These are phyloP conservation scores for Aspergillus sp. DNA, from an alignment of 2,329 filamentous ascomycete species.

Conservation along the genomic window DNA sequence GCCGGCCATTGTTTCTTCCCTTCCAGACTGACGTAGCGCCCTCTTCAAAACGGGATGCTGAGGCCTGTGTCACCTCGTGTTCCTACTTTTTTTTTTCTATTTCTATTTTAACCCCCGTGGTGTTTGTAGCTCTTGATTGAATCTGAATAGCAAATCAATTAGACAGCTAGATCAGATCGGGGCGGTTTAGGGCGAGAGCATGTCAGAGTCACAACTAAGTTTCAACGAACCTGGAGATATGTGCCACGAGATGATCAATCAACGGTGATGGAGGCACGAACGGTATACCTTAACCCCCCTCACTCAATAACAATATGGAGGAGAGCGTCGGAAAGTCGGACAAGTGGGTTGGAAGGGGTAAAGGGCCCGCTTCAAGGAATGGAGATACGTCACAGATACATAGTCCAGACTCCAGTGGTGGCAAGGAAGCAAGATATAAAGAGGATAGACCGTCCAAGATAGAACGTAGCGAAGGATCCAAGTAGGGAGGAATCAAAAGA, in stretches of 20 bases:
- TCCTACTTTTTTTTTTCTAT: background rate
- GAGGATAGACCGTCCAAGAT: background rate
- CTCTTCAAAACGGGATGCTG: background rate
- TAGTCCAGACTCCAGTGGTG: slow-evolving; percentile 16
- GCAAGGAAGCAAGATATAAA: background rate
- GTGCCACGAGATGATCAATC: slow-evolving; percentile 8
- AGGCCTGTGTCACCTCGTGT: slow-evolving; percentile 13
- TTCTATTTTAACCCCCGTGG: background rate
- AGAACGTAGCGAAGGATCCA: background rate
- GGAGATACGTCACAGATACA: slow-evolving; percentile 28
- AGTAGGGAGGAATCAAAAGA: slow-evolving; percentile 1
- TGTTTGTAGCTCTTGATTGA: background rate
- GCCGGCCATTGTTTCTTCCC: slow-evolving; percentile 29
- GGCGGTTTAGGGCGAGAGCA: background rate
- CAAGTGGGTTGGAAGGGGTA: slow-evolving; percentile 18
- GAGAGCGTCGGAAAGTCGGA: slow-evolving; percentile 3
- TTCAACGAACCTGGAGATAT: slow-evolving; percentile 16
- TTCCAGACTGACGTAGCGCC: slow-evolving; percentile 6
- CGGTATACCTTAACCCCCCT: slow-evolving; percentile 12
- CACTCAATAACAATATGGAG: slow-evolving; percentile 6
- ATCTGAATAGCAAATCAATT: slow-evolving; percentile 17
- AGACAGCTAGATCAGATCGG: slow-evolving; percentile 14
- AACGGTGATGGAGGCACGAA: slow-evolving; percentile 10
- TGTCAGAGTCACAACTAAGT: slow-evolving; percentile 2
- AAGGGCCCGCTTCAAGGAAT: slow-evolving; percentile 28